A percentile compares a stretch with the other conserved stretches of the same genome.
Evolutionary conservation across 371 early-diverging fungal species (phyloP).

Genomic region (Phascolomyces articulosus): DNA sequence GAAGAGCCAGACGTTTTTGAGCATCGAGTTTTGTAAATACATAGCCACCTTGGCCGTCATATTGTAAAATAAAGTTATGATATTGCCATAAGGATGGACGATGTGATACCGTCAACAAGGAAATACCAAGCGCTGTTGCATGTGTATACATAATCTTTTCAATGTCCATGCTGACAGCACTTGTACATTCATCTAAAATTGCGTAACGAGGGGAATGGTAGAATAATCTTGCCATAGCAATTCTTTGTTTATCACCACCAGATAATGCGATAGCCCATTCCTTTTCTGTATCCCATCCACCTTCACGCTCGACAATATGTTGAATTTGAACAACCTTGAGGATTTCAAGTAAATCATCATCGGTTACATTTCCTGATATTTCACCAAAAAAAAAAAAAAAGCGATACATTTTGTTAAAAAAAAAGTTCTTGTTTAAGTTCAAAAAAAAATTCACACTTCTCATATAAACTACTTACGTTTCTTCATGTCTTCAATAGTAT

Average conservation of each 20-base stretch:
- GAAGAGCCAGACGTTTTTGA: constrained; percentile 80
- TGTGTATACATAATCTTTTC: constrained; percentile 91
- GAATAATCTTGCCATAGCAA: constrained; percentile 90
- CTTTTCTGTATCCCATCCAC: constrained; percentile 86
- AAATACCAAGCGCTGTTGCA: constrained; percentile 84
- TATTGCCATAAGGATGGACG: constrained; percentile 88
- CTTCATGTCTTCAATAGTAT: constrained; percentile 73
- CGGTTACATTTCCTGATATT: constrained; percentile 50
- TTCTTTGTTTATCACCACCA: constrained; percentile 87
- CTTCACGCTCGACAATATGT: constrained; percentile 83
- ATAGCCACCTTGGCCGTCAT: constrained; percentile 91
- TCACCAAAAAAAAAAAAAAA: neutral
- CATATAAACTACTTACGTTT: constrained; percentile 29
- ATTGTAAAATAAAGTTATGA: constrained; percentile 84
- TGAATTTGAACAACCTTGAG: constrained; percentile 78
- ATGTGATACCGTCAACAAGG: constrained; percentile 88
- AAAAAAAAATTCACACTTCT: no score
- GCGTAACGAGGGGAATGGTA: constrained; percentile 92
- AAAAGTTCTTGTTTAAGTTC: no score
- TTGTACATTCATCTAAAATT: constrained; percentile 91
- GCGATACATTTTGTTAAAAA: no score
- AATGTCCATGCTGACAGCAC: constrained; percentile 89
- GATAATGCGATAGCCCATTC: constrained; percentile 86
- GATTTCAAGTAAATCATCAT: constrained; percentile 70
- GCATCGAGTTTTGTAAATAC: constrained; percentile 88